phyloP scores from a whole-genome alignment of 2,329 filamentous ascomycete genomes.

The Neoscytalidium dimidiatum region DNA sequence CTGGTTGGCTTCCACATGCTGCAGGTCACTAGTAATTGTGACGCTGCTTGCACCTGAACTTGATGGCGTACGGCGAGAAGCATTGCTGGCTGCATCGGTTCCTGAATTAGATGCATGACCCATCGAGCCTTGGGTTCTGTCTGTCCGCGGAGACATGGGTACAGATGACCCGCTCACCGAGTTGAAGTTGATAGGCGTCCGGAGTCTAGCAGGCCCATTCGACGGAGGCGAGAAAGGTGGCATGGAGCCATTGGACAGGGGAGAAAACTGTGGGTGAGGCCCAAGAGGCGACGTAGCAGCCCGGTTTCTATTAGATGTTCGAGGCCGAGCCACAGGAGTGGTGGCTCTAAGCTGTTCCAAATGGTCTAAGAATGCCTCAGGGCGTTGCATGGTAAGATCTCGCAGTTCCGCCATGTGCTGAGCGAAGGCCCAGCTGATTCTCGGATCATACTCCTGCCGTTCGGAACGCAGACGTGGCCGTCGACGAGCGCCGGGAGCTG shows the following conservation, averaged over 20 bases:
- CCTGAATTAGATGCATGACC: conserved; percentile 30
- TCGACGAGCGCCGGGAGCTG: conserved; percentile 31
- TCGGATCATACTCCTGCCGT: conserved; percentile 40
- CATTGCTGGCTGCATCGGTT: background rate
- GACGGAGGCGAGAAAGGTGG: conserved; percentile 26
- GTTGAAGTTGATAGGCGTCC: conserved; percentile 36
- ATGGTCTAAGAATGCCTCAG: conserved; percentile 34
- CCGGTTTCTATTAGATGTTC: conserved; percentile 42
- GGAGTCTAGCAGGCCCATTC: conserved; percentile 29
- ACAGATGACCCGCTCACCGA: conserved; percentile 23
- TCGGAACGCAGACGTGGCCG: conserved; percentile 27
- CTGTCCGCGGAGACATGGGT: conserved; percentile 13
- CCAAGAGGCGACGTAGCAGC: conserved; percentile 19
- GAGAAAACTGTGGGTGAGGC: conserved; percentile 37
- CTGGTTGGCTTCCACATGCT: background rate
- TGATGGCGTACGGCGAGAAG: background rate
- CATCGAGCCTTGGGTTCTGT: conserved; percentile 35
- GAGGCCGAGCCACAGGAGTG: conserved; percentile 41
- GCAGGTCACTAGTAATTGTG: background rate
- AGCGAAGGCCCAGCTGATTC: conserved; percentile 45
- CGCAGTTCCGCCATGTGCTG: conserved; percentile 40
- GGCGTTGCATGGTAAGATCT: conserved; percentile 32
- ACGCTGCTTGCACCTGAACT: background rate
- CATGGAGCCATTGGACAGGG: conserved; percentile 27
- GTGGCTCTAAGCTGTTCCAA: conserved; percentile 37